Evolutionary conservation across 352 stramenopile species (phyloP), one percentile per base, ranked within the genome.

Genomic region (Halophytophthora polymorphica): DNA sequence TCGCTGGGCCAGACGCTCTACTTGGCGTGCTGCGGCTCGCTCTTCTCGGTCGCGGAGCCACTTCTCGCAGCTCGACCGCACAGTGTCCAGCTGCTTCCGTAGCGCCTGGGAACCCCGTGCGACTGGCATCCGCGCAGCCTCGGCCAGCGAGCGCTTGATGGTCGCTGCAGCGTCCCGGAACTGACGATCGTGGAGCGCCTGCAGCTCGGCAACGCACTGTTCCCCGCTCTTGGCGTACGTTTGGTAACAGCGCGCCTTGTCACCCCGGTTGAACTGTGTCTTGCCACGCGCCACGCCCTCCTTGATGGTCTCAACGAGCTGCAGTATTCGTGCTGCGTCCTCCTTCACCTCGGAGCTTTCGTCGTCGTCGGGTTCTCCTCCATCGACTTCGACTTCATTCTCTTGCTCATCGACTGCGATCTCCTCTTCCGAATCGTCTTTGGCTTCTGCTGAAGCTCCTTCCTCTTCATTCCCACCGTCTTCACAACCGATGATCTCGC

Each of bases 211-310:
- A 6, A 82, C 55, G 28, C 61, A 68, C 50, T 69, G 64, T 17
- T 88, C 69, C 10, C 63, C 69, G 28, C 65, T 71, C 21, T 75
- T 72, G 5, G 72, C 57, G 48, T 90, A 89, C 36, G 73, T 76
- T 46, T 83, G 67, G 42, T 79, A 86, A 53, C 83, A 93, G 51
- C 83, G 83, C 14, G 57, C 61, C 50, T 88, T 88, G 57, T 93
- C 80, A 0, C 83, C 83, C 11, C 71, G 71, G 50, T 93, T 93
- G 56, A 86, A 93, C 41, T 83, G 73, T 14, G 62, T 50, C 50
- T 89, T 90, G 7, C 83, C 80, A 10, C 69, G 65, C 49, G 81
- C 65, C 21, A 93, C 66, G 0, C 76, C 68, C 15, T 83, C 61
- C 6, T 55, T 57, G 38, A 90, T 71, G 42, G 71, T 33, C 13